Evolutionary conservation across 129 eudicot genomes (phyloP).

Genomic region (Sambucus nigra): DNA sequence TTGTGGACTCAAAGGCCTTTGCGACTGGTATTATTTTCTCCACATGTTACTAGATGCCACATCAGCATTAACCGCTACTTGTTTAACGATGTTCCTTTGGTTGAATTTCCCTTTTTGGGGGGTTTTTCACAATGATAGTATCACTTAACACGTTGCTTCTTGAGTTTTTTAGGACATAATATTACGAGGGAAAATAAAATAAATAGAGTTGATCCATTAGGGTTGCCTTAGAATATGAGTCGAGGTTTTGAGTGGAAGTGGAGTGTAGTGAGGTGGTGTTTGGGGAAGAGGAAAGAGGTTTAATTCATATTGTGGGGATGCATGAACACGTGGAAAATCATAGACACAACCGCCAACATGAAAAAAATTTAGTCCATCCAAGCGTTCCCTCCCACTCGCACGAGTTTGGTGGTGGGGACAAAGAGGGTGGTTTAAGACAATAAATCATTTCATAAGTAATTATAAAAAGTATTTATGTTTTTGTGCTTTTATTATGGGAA

Average conservation of each 20-base stretch:
- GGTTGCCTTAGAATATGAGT: constrained; percentile 28
- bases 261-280: constrained; percentile 35
- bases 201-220: constrained; percentile 26
- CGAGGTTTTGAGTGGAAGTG: constrained; percentile 36
- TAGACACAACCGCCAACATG: constrained; percentile 54
- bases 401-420: constrained; percentile 42
- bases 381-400: constrained; percentile 44
- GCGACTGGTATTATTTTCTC: constrained; percentile 93
- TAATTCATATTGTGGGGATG: constrained; percentile 88
- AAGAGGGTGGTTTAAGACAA: constrained; percentile 54
- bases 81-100: constrained; percentile 70
- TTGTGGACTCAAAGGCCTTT: constrained; percentile 74
- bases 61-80: constrained; percentile 40
- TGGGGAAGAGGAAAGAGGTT: constrained; percentile 77
- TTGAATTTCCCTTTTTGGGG: constrained; percentile 80
- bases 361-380: constrained; percentile 23
- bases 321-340: constrained; percentile 92
- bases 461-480: too few species aligned
- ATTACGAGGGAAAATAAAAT: constrained; percentile 74
- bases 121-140: constrained; percentile 78
- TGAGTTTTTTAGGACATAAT: constrained; percentile 78
- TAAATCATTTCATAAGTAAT: constrained; percentile 88
- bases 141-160: constrained; percentile 66
- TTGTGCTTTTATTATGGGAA: too few species aligned
- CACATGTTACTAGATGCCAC: constrained; percentile 92